Percentiles rank a stretch among this genome's conserved stretches.
Conservation (phyloP, 2,329 filamentous ascomycete genomes). For the Aureobasidium mangrovei region DNA sequence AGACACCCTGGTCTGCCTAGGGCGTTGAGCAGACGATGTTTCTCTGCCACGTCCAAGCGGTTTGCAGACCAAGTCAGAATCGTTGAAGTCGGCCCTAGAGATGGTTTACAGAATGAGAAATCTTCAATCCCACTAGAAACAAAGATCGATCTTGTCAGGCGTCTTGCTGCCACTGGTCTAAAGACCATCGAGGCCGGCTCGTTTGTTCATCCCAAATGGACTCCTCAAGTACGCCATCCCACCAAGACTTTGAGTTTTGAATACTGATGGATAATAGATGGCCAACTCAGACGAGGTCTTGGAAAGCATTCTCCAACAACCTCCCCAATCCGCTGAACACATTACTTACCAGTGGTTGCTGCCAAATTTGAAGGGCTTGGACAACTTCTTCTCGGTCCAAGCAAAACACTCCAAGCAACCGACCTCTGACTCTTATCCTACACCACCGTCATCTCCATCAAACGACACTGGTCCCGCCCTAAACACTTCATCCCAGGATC, state of each 20-base stretch:
- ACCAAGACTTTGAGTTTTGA: neutral
- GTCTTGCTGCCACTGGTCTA: conserved; percentile 59
- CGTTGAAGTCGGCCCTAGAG: conserved; percentile 75
- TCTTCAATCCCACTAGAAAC: conserved; percentile 58
- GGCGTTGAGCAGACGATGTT: conserved; percentile 16
- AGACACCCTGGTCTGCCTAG: neutral
- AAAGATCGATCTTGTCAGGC: conserved; percentile 67
- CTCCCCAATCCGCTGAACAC: conserved; percentile 44
- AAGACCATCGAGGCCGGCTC: conserved; percentile 70
- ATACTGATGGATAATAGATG: conserved; percentile 47
- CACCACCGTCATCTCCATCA: conserved; percentile 31
- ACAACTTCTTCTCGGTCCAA: conserved; percentile 50
- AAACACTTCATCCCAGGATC: conserved; percentile 35
- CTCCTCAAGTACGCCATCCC: conserved; percentile 55
- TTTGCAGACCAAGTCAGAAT: conserved; percentile 45
- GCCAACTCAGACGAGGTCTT: conserved; percentile 68
- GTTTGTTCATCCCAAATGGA: conserved; percentile 77
- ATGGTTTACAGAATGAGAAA: conserved; percentile 83
- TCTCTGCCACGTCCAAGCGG: conserved; percentile 20
- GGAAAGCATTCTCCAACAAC: conserved; percentile 53
- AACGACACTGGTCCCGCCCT: conserved; percentile 31
- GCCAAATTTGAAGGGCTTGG: conserved; percentile 65
- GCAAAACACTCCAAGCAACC: conserved; percentile 35
- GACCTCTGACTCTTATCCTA: conserved; percentile 37
- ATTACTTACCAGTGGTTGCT: conserved; percentile 74